Evolutionary conservation across 306 rosid genomes (phyloP).

Genomic region (Quercus mongolica): DNA sequence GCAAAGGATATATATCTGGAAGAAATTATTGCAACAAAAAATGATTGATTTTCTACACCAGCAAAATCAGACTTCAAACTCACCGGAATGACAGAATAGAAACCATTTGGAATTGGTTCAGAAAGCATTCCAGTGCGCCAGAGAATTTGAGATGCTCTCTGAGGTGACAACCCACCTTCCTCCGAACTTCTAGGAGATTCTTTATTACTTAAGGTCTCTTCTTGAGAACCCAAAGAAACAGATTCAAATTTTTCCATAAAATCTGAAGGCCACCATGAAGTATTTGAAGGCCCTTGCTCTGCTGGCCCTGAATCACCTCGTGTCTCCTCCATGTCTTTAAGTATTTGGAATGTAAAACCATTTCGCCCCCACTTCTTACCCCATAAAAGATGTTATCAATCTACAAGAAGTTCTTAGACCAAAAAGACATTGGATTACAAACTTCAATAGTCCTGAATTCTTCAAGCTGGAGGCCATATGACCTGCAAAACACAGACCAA

Average conservation of each 20-base stretch:
- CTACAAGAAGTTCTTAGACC: constrained; percentile 36
- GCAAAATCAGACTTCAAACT: constrained; percentile 26
- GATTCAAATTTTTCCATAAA: constrained; percentile 82
- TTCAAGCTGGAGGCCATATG: constrained; percentile 69
- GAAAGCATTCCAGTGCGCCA: constrained; percentile 90
- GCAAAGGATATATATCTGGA: not conserved
- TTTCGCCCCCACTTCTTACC: constrained; percentile 65
- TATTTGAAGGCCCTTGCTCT: constrained; percentile 85
- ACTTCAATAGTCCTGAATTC: constrained; percentile 38
- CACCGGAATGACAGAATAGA: constrained; percentile 90
- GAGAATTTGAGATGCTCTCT: constrained; percentile 82
- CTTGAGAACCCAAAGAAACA: constrained; percentile 77
- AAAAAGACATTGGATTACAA: constrained; percentile 29
- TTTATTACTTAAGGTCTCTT: constrained; percentile 50
- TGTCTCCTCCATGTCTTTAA: constrained; percentile 88
- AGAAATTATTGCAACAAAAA: constrained; percentile 10
- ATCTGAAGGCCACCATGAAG: constrained; percentile 94
- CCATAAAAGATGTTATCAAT: constrained; percentile 54
- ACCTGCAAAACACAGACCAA: constrained; percentile 48
- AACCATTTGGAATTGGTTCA: constrained; percentile 91
- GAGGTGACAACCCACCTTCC: constrained; percentile 61
- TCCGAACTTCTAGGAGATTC: constrained; percentile 52
- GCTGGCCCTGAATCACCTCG: constrained; percentile 77
- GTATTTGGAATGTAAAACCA: constrained; percentile 71
- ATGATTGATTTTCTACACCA: not conserved